A percentile compares a stretch with the other conserved stretches of the same genome.
phyloP scores from a whole-genome alignment of 108 stramenopile species.

The Nitzschia inconspicua region DNA sequence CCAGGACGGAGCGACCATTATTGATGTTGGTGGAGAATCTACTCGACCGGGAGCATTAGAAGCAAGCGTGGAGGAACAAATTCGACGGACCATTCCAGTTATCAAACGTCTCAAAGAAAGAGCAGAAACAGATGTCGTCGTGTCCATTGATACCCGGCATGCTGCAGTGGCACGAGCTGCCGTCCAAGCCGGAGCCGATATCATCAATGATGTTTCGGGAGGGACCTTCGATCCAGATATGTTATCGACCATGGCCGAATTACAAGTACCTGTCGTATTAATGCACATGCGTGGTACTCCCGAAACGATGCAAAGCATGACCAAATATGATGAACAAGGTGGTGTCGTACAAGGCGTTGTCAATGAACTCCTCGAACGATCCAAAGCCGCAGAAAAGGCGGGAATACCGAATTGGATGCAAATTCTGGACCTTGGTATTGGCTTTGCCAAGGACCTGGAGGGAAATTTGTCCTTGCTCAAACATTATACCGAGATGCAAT shows the following conservation, averaged over 20 bases:
- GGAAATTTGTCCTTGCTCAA: constrained; percentile 79
- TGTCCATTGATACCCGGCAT: constrained; percentile 96
- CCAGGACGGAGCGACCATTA: constrained; percentile 81
- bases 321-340: constrained; percentile 52
- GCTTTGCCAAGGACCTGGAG: constrained; percentile 89
- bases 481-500: constrained; percentile 37
- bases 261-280: constrained; percentile 82
- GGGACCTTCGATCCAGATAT: constrained; percentile 86
- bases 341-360: constrained; percentile 77
- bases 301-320: constrained; percentile 82
- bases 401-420: constrained; percentile 88
- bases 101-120: constrained; percentile 72
- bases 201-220: constrained; percentile 96
- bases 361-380: constrained; percentile 50
- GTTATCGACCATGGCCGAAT: constrained; percentile 71
- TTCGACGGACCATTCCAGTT: constrained; percentile 80
- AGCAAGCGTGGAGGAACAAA: constrained; percentile 72
- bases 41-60: constrained; percentile 88
- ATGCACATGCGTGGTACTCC: constrained; percentile 98
- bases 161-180: constrained; percentile 84
- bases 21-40: constrained; percentile 97
- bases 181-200: constrained; percentile 88
- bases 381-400: constrained; percentile 57
- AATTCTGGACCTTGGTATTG: constrained; percentile 93
- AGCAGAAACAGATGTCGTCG: constrained; percentile 60